Evolutionary conservation across 352 stramenopile species (phyloP).

Genomic region (Saprolegnia parasitica): DNA sequence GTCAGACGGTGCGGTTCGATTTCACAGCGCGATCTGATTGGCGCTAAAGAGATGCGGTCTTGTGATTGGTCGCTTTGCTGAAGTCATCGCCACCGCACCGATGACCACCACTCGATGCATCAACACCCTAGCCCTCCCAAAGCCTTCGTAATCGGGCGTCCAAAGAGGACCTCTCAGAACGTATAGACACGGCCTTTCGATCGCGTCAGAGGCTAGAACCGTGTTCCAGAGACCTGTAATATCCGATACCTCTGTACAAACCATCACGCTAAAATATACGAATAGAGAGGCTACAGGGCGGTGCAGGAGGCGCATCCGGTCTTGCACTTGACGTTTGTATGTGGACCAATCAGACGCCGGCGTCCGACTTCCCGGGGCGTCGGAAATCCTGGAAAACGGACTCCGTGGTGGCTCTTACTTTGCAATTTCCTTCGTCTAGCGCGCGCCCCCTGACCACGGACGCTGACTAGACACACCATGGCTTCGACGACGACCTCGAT

Average conservation of each 20-base stretch:
- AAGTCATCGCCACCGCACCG: slow-evolving; percentile 19
- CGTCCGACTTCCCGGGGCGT: background rate
- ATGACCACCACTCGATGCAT: slow-evolving; percentile 22
- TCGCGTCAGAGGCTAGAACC: background rate
- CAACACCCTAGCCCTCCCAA: slow-evolving; percentile 22
- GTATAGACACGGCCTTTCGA: background rate
- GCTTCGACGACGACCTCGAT: background rate
- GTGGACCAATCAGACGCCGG: background rate
- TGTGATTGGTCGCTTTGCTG: slow-evolving; percentile 19
- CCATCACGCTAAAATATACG: background rate
- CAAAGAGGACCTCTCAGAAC: background rate
- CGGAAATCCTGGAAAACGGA: background rate
- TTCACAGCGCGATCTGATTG: slow-evolving; percentile 15
- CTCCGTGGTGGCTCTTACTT: slow-evolving; percentile 9
- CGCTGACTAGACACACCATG: background rate
- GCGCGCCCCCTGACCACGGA: slow-evolving; percentile 25
- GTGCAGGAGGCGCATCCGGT: background rate
- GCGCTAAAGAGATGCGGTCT: slow-evolving; percentile 13
- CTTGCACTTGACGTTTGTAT: slow-evolving; percentile 18
- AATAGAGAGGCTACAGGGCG: background rate
- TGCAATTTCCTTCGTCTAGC: slow-evolving; percentile 8
- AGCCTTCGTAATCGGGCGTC: slow-evolving; percentile 18
- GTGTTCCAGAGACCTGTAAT: background rate
- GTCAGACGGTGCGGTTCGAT: background rate
- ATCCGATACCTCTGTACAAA: background rate